Evolutionary conservation across 176 grass and related monocot species (phyloP).

Genomic region (Zoysia pacifica): DNA sequence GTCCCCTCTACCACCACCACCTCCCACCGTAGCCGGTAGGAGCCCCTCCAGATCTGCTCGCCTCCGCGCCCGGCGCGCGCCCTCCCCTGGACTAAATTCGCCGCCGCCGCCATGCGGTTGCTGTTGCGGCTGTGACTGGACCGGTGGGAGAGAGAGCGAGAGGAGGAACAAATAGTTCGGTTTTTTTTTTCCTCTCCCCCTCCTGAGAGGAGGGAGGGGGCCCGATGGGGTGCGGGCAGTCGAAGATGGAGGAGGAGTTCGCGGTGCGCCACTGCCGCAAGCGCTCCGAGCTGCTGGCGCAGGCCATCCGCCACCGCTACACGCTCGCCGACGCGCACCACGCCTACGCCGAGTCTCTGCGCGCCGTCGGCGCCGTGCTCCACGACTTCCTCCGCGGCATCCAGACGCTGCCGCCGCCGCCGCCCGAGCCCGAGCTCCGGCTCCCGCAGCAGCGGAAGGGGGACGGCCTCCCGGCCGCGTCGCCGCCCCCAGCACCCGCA

Average conservation of each 20-base stretch:
- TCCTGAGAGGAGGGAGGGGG: not conserved
- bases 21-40: conserved; percentile 24
- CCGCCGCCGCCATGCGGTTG: conserved; percentile 27
- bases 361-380: conserved; percentile 51
- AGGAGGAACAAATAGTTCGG: not conserved
- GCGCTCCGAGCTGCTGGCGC: conserved; percentile 57
- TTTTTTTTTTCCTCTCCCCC: not conserved
- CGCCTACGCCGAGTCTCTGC: conserved; percentile 65
- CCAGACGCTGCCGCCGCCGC: conserved; percentile 45
- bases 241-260: conserved; percentile 73
- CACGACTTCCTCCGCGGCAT: conserved; percentile 60
- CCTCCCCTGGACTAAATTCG: conserved; percentile 50
- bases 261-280: conserved; percentile 74
- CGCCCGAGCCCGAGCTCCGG: conserved; percentile 54
- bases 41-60: conserved; percentile 49
- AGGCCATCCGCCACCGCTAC: conserved; percentile 76
- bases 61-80: conserved; percentile 7
- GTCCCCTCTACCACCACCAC: conserved; percentile 39
- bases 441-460: conserved; percentile 75
- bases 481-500: conserved; percentile 11
- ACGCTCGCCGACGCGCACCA: conserved; percentile 82
- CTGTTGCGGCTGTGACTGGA: not conserved
- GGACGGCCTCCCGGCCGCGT: conserved; percentile 50
- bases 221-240: conserved; percentile 81
- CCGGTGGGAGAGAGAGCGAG: not conserved